phyloP scores from a whole-genome alignment of 1,284 basidiomycete species.

The Waitea zeae region DNA sequence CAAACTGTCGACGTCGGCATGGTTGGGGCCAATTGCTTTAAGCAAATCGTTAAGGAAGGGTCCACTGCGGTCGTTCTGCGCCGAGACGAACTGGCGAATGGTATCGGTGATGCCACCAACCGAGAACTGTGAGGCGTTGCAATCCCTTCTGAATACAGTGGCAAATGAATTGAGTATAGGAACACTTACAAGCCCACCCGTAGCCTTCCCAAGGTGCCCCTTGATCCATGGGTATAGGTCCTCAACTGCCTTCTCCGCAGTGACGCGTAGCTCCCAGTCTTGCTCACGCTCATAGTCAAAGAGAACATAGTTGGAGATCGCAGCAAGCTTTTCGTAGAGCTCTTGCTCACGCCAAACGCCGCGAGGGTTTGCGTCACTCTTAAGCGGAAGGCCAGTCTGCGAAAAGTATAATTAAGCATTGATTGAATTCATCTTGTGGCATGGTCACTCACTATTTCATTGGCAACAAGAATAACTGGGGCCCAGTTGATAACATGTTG shows the following conservation, averaged over 20 bases:
- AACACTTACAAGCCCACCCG: slow-evolving; percentile 11
- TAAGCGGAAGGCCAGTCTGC: slow-evolving; percentile 46
- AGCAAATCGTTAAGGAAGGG: slow-evolving; percentile 7
- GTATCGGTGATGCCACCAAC: slow-evolving; percentile 14
- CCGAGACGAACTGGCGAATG: slow-evolving; percentile 8
- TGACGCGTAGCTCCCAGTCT: slow-evolving; percentile 41
- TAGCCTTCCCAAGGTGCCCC: slow-evolving; percentile 18
- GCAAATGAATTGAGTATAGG: not conserved
- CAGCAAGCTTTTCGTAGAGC: slow-evolving; percentile 31
- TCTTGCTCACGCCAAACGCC: slow-evolving; percentile 33
- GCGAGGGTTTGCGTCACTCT: slow-evolving; percentile 23
- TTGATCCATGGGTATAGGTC: slow-evolving; percentile 23
- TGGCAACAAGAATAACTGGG: slow-evolving; percentile 48
- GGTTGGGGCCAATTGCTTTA: slow-evolving; percentile 8
- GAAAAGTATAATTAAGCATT: too few species aligned
- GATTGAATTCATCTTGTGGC: not conserved
- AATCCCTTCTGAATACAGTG: too few species aligned
- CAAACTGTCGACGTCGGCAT: too few species aligned
- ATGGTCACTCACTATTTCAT: slow-evolving; percentile 32
- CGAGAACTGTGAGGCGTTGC: slow-evolving; percentile 22
- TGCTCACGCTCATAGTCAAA: slow-evolving; percentile 32
- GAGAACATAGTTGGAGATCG: slow-evolving; percentile 31
- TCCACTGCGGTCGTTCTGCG: slow-evolving; percentile 10
- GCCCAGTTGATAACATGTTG: slow-evolving; percentile 53
- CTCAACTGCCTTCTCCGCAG: slow-evolving; percentile 21